phyloP scores from a whole-genome alignment of 208 protist species.

The Leishmania martiniquensis region DNA sequence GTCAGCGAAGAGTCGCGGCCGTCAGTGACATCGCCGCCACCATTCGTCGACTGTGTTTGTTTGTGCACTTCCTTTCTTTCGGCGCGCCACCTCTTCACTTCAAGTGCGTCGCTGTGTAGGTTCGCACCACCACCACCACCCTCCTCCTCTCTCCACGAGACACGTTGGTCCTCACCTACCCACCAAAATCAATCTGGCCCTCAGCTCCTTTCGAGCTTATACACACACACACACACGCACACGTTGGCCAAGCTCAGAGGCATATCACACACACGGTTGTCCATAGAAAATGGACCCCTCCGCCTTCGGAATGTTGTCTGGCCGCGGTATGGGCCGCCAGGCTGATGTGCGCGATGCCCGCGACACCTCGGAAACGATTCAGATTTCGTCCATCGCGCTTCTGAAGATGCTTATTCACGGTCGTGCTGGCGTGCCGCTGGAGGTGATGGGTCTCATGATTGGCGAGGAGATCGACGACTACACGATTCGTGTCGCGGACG shows the following conservation, averaged over 20 bases:
- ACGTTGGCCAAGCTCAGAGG: neutral
- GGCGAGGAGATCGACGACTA: slow-evolving; percentile 99
- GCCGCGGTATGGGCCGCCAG: slow-evolving; percentile 27
- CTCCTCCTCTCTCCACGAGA: neutral
- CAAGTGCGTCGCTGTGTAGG: neutral
- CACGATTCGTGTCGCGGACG: slow-evolving; percentile 99
- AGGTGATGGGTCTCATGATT: slow-evolving; percentile 99
- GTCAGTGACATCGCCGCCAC: neutral
- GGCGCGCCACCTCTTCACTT: neutral
- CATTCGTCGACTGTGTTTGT: neutral
- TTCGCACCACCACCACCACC: neutral
- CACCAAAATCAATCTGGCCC: neutral
- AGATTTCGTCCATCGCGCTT: slow-evolving; percentile 99
- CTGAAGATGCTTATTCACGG: slow-evolving; percentile 99
- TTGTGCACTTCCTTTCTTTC: neutral
- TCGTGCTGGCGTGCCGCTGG: slow-evolving; percentile 99
- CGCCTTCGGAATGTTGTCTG: slow-evolving; percentile 24
- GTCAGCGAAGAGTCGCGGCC: neutral
- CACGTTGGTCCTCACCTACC: neutral
- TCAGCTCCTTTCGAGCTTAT: neutral
- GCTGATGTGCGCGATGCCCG: slow-evolving; percentile 56
- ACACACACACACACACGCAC: neutral
- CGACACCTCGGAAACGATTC: slow-evolving; percentile 99
- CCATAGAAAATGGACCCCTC: slow-evolving; percentile 20
- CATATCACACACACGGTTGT: neutral